These are phyloP conservation scores for Leptosphaerulina australis DNA, from an alignment of 2,329 filamentous ascomycete species.

Conservation along the genomic window DNA sequence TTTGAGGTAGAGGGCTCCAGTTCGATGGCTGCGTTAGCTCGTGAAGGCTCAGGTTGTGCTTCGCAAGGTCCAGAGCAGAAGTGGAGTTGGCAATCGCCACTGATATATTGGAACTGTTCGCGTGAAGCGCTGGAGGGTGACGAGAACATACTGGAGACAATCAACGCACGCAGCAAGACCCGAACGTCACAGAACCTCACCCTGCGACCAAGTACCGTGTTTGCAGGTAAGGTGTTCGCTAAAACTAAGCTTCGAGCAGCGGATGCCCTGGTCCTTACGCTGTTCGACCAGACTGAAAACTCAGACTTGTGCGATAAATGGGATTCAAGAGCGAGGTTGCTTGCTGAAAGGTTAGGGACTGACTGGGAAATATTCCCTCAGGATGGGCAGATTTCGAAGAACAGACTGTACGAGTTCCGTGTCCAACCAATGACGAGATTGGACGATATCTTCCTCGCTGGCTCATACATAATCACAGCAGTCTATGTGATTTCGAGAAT, in stretches of 20 bases:
- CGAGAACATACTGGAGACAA: conserved; percentile 67
- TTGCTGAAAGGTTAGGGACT: conserved; percentile 58
- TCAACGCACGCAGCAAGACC: conserved; percentile 68
- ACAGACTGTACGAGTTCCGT: conserved; percentile 76
- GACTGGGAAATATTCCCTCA: conserved; percentile 71
- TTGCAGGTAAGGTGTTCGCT: conserved; percentile 79
- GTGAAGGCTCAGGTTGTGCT: conserved; percentile 24
- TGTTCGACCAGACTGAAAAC: conserved; percentile 71
- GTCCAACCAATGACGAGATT: conserved; percentile 73
- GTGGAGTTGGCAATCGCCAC: conserved; percentile 82
- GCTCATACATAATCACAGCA: conserved; percentile 68
- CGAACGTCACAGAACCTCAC: conserved; percentile 75
- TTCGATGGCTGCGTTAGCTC: conserved; percentile 3
- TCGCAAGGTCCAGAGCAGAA: conserved; percentile 60
- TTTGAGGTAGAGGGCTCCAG: conserved; percentile 21
- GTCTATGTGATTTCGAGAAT: conserved; percentile 71
- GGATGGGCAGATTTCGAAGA: conserved; percentile 60
- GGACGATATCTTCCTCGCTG: conserved; percentile 67
- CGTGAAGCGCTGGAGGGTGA: conserved; percentile 65
- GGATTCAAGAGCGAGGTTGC: conserved; percentile 63
- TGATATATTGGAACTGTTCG: conserved; percentile 79
- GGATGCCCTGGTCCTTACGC: conserved; percentile 78
- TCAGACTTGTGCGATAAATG: conserved; percentile 69
- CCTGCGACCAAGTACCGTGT: conserved; percentile 77
- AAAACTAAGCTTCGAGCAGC: conserved; percentile 71